Evolutionary conservation across 192 early-diverging fungal genomes (phyloP).

Genomic region (Gigaspora rosea): DNA sequence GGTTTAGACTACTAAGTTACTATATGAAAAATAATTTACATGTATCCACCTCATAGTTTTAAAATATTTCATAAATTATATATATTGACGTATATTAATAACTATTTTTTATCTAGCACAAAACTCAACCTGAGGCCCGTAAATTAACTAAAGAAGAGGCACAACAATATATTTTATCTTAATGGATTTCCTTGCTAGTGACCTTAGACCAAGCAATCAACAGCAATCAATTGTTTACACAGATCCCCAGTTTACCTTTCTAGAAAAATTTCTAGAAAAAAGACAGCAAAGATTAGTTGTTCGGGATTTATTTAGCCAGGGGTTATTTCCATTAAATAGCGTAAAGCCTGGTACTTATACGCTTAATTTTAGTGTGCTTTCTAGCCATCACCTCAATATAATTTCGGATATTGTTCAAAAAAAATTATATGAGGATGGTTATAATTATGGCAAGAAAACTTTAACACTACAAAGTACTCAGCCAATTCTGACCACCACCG

Average conservation of each 20-base stretch:
- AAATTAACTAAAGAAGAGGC: constrained; percentile 3
- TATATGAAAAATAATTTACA: no score
- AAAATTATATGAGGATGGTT: not conserved
- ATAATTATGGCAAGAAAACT: not conserved
- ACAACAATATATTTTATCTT: constrained; percentile 12
- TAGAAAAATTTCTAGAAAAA: no score
- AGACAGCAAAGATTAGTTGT: constrained; percentile 3
- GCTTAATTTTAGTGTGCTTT: constrained; percentile 5
- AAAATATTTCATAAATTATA: no score
- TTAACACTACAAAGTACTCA: constrained; percentile 3
- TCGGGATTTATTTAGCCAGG: not conserved
- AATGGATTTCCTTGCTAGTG: constrained; percentile 4
- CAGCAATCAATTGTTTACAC: no score
- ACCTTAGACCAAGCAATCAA: constrained; percentile 1
- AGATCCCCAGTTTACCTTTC: no score
- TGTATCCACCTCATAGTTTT: no score
- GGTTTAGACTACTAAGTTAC: no score
- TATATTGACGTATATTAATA: no score
- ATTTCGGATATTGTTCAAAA: constrained; percentile 7
- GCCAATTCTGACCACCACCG: constrained; percentile 5
- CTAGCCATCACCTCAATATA: constrained; percentile 4
- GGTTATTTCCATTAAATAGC: not conserved
- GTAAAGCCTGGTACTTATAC: constrained; percentile 1
- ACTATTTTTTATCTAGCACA: constrained; percentile 1
- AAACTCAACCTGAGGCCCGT: constrained; percentile 1